Evolutionary conservation across 75 land plant genomes (phyloP), one percentile per base, ranked within the genome.

Genomic region (Cryptomeria japonica): DNA sequence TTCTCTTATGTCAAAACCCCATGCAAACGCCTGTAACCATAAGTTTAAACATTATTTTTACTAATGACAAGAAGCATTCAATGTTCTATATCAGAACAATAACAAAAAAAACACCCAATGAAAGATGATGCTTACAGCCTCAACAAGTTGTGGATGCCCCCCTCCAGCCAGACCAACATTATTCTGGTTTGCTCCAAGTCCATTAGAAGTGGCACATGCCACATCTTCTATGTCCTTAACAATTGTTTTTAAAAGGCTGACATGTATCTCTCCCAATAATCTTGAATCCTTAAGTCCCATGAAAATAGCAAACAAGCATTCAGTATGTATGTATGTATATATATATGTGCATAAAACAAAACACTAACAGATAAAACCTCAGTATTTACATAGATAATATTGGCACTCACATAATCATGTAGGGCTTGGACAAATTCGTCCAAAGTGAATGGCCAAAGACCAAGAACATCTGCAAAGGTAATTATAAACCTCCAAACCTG

Each of bases 371-470:
- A 83, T 34, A 85, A 19, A 88, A 88, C 53, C 44, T 25, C 0
- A 15, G 19, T 16, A 88, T 77, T 10, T 1, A 58, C 68, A n/a
- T n/a, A 31, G 12, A 55, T 34, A 37, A 39, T 39, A 41, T 41
- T n/a, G 83, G 32, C 49, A 94, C 99, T 91, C 80, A 98, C 99
- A 93, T 93, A 95, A 88, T 98, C 99, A 93, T 98, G 99, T 84
- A 97, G 90, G 64, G 96, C 95, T 92, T 98, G 99, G 41, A 97
- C 93, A 89, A 98, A 95, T 88, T 98, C 99, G 90, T 98, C 99
- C 61, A 98, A 90, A n/a, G 99, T 98, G 88, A 98, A 98, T 84
- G 99, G 99, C 99, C 99, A 98, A 16, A 98, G 92, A 51, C 92
- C 93, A 85, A 98, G 91, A 80, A 96, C 94, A 90, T 98, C 99